Evolutionary conservation across 2,329 filamentous ascomycete genomes (phyloP).

Genomic region (Didymella pomorum): DNA sequence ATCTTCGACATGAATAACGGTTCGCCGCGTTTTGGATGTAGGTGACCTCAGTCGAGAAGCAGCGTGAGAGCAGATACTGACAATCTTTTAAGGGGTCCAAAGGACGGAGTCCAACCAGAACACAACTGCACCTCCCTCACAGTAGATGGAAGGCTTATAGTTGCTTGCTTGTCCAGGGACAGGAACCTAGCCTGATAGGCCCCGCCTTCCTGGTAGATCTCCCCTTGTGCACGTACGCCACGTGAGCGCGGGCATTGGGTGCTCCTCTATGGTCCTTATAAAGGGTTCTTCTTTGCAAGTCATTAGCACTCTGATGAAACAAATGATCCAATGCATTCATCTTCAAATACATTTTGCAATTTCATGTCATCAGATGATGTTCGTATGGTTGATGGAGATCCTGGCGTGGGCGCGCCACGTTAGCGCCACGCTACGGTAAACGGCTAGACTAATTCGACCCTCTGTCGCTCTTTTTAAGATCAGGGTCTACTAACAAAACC

Average conservation of each 20-base stretch:
- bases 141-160: constrained; percentile 1
- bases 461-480: too few species aligned
- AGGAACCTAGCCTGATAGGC: too few species aligned
- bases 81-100: constrained; percentile 23
- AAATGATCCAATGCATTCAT: neutral
- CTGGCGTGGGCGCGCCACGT: neutral
- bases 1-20: constrained; percentile 40
- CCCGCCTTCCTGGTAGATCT: neutral
- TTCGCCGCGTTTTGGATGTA: constrained; percentile 24
- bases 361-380: neutral
- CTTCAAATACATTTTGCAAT: neutral
- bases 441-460: too few species aligned
- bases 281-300: too few species aligned
- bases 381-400: neutral
- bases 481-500: too few species aligned
- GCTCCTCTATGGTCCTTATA: too few species aligned
- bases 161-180: neutral
- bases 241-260: too few species aligned
- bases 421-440: neutral
- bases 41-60: neutral
- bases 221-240: too few species aligned
- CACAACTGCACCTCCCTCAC: constrained; percentile 25
- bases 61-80: neutral
- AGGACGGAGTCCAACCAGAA: constrained; percentile 33
- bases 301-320: too few species aligned